Base-by-base conservation (phyloP, 2,329 filamentous ascomycete species). In the Microcyclospora pomicola region DNA sequence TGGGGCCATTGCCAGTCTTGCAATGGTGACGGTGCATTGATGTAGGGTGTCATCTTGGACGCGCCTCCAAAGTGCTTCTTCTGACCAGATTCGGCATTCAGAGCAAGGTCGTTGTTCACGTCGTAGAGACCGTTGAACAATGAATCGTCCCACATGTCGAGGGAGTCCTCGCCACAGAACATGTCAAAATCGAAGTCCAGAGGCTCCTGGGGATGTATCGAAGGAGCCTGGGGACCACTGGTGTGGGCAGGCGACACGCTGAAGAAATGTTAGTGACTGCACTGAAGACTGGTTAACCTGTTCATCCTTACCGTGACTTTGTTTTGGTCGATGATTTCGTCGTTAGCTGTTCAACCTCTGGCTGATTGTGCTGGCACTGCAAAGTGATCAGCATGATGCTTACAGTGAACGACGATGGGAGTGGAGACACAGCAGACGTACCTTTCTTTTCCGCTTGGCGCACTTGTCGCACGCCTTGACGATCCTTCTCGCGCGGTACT, bases 391-490 rank as follows among this genome's bases (percentile, higher is more conserved):
- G 19, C 19, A 24, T 24, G 19, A 24, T 24, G 4, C 19, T 7
- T 7, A 24, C 19, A 24, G 7, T 24, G 19, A 24, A 24, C 16
- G 9, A 12, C 5, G 19, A 19, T 24, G 12, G 31, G 29, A 14
- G 15, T 11, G 6, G 32, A 15, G 15, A 13, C 14, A 32, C 13
- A 16, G 16, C 11, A 13, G 35, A 24, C 19, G 11, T 31, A 40
- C 37, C 36, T 59, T 59, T 27, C 56, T 49, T 47, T 60, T 60
- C 5, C 57, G 49, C 44, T 54, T 52, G 16, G 51, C 49, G 43
- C 57, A 60, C 42, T 54, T 53, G 9, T 58, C 54, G 44, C 57
- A 60, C 7, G 57, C 57, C 40, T 58, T 58, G 10, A 56, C 56
- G 13, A 58, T 56, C 29, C 57, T 44, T 24, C 56, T 54, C 40